Base-by-base conservation (phyloP, 352 stramenopile genomes). In the Phytophthora hybrid region DNA sequence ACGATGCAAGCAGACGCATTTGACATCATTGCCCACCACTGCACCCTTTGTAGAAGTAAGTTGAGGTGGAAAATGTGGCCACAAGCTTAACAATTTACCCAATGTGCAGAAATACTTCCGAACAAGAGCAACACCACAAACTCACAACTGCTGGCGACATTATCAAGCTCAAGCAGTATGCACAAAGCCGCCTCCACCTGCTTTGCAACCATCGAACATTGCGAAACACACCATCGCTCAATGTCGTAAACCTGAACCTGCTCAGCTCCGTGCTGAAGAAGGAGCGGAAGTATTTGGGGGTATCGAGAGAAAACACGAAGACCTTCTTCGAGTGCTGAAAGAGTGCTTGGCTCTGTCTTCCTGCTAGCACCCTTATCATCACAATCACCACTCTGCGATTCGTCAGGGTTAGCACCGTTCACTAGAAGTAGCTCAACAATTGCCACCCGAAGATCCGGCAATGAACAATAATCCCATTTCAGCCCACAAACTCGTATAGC, bases 381-480 rank as follows among this genome's bases (percentile, higher is more conserved):
- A 10, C n/a, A 9, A 11, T 54, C 47, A 29, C n/a, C n/a, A 4
- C n/a, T 29, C 18, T 5, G 0, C 47, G 4, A 5, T 69, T 69
- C 55, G 32, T 84, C 74, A 13, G 63, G 60, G 58, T 55, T 19
- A 3, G 69, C 77, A 5, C 80, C 80, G 32, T 57, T 74, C 31
- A 39, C 32, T 5, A 87, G 73, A 46, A 85, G 39, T 11, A 82
- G 21, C 21, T 77, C 52, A 16, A 83, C 69, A 53, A 89, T 80
- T 4, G 23, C 34, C 4, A 76, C 11, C 10, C 73, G 71, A 44
- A 41, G 18, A 26, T 31, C 8, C 18, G 56, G 9, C 21, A 51
- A 41, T 13, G 34, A 66, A 13, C 5, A 19, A 32, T 9, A 14
- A 49, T 31, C 23, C 1, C 18, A 26, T 32, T 64, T 63, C 41